phyloP scores from a whole-genome alignment of 768 basidiomycete species.

The Cystobasidium tubakii region DNA sequence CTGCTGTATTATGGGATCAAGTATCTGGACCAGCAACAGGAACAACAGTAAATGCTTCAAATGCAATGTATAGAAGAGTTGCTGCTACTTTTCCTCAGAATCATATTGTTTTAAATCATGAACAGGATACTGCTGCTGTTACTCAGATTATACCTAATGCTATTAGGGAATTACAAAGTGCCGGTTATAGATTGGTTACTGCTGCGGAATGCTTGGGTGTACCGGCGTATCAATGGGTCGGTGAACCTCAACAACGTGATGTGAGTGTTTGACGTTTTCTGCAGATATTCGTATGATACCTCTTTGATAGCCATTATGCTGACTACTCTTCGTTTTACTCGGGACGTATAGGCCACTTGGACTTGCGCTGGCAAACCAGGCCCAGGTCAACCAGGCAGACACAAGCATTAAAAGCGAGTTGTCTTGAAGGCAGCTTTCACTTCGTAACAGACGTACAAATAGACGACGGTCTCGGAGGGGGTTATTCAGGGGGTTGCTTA shows the following conservation, averaged over 20 bases:
- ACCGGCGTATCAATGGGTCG: slow-evolving; percentile 38
- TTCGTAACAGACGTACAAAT: background rate
- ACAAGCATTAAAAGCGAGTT: background rate
- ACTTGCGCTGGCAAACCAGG: slow-evolving; percentile 28
- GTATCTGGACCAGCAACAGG: slow-evolving; percentile 38
- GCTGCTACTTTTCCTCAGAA: slow-evolving; percentile 22
- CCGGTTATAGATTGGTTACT: slow-evolving; percentile 43
- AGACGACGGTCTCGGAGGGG: too few species aligned
- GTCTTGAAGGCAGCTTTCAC: too few species aligned
- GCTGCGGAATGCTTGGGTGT: slow-evolving; percentile 41
- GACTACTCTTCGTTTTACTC: too few species aligned
- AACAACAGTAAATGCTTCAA: slow-evolving; percentile 10
- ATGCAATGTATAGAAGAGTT: slow-evolving; percentile 39
- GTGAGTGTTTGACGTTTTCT: slow-evolving; percentile 12
- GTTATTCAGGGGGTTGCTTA: background rate
- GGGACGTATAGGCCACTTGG: slow-evolving; percentile 21
- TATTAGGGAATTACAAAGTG: slow-evolving; percentile 31
- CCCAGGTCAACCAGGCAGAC: slow-evolving; percentile 2
- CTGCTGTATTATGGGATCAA: slow-evolving; percentile 39
- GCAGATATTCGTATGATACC: too few species aligned
- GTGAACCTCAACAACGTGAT: slow-evolving; percentile 38
- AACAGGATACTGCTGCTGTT: slow-evolving; percentile 29
- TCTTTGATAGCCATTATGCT: too few species aligned
- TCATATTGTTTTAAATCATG: slow-evolving; percentile 44
- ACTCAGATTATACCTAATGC: slow-evolving; percentile 37